Evolutionary conservation across 192 early-diverging fungal species (phyloP).

Genomic region (Backusella liffmaniae): DNA sequence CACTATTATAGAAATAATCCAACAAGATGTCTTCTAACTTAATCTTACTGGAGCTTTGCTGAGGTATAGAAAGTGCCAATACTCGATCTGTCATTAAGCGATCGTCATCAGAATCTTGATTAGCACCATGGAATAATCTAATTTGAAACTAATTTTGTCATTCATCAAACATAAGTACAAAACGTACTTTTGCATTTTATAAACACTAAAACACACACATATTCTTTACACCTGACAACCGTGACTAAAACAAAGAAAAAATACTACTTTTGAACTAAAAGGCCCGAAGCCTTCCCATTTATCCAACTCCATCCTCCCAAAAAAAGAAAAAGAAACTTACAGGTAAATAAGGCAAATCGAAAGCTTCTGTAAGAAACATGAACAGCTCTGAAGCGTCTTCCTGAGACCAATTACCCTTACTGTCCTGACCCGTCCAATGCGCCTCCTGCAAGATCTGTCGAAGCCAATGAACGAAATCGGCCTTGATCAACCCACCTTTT

Average conservation of each 20-base stretch:
- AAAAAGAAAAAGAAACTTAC: neutral
- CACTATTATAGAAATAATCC: conserved; percentile 4
- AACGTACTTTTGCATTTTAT: too few species aligned
- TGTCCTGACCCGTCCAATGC: neutral
- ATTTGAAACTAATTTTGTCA: conserved; percentile 11
- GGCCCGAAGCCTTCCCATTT: neutral
- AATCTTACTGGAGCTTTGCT: neutral
- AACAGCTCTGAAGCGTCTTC: conserved; percentile 6
- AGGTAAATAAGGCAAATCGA: neutral
- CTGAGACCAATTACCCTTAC: neutral
- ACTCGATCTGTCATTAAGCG: neutral
- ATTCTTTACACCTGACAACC: neutral
- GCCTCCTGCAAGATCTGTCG: neutral
- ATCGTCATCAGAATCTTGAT: conserved; percentile 1
- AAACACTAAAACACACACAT: neutral
- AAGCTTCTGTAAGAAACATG: neutral
- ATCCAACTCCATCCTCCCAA: neutral
- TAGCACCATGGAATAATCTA: conserved; percentile 10
- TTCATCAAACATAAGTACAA: neutral
- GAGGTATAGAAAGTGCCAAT: neutral
- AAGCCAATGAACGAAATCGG: neutral
- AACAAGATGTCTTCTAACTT: neutral
- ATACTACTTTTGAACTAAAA: neutral
- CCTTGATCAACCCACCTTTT: neutral
- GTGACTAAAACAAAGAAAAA: neutral